Evolutionary conservation across 2,329 filamentous ascomycete species (phyloP).

Genomic region (Aspergillus brasiliensis): DNA sequence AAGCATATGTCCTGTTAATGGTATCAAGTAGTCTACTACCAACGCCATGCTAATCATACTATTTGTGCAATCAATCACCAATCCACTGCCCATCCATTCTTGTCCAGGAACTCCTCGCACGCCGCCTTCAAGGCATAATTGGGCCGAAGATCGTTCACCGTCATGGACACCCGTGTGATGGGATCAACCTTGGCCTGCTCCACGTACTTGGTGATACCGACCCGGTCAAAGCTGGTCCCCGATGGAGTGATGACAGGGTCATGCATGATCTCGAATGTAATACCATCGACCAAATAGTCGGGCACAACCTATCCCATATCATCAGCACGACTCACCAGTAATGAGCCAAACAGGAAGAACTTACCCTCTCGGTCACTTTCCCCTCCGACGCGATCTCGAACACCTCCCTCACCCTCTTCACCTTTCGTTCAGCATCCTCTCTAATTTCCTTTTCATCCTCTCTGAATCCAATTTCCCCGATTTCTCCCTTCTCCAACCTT

Average conservation of each 20-base stretch:
- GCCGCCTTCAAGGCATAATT: conserved; percentile 81
- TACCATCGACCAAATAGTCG: conserved; percentile 52
- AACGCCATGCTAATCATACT: conserved; percentile 7
- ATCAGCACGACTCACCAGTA: conserved; percentile 10
- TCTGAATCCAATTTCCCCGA: conserved; percentile 66
- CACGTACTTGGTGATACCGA: conserved; percentile 83
- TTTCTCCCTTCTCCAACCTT: conserved; percentile 40
- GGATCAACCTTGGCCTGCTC: conserved; percentile 76
- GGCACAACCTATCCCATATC: conserved; percentile 43
- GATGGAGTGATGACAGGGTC: conserved; percentile 63
- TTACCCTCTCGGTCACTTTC: conserved; percentile 47
- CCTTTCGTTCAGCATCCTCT: conserved; percentile 51
- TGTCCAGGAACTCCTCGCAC: conserved; percentile 79
- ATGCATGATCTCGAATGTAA: conserved; percentile 55
- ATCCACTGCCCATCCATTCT: conserved; percentile 91
- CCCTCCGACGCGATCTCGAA: conserved; percentile 46
- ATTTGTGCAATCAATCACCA: conserved; percentile 57
- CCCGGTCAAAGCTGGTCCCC: conserved; percentile 86
- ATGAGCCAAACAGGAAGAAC: conserved; percentile 13
- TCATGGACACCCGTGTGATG: conserved; percentile 75
- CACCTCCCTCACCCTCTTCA: conserved; percentile 47
- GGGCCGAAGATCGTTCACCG: conserved; percentile 69
- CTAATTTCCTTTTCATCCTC: conserved; percentile 65
- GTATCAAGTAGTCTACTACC: background rate
- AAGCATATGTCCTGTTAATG: background rate